Evolutionary conservation across 2,329 filamentous ascomycete species (phyloP), one percentile per base, ranked within the genome.

Genomic region (Paraconiothyrium sp.): DNA sequence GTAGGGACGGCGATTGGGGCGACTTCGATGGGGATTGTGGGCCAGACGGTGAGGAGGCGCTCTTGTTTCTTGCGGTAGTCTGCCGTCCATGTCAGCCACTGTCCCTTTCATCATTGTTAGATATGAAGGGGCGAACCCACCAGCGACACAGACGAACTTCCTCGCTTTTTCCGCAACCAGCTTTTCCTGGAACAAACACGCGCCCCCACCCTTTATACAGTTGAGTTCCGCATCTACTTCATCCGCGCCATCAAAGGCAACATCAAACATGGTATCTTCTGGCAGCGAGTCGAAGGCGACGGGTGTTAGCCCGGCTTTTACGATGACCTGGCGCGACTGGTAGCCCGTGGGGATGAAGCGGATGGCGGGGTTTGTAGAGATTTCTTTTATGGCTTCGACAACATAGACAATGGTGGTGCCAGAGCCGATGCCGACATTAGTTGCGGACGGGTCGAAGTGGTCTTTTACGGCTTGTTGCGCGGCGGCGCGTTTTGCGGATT

Each of bases 161-260:
- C 89, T 91, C 3, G 93, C 90, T 54, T 91, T 88, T 62, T 92
- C 88, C 5, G 94, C 94, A 4, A 99, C 94, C 39, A 99, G 85
- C 84, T 99, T 99, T 82, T 99, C 95, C 80, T 98, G 95, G 83
- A 97, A 97, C 59, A 98, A 82, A 80, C 95, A 99, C n/a, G 93
- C 95, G 61, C 95, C 95, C 54, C 95, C 95, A 58, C 95, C 95
- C 83, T 98, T 98, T 83, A 99, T 98, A 76, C 94, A 93, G 80
- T 98, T 99, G 62, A 99, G 82, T 56, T 96, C 92, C 50, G 92
- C 89, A 76, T 99, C 95, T 35, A 99, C 93, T 83, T 99, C 95
- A 77, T 99, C 95, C 4, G 95, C 95, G 57, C 95, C 95, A 75
- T 99, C 95, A 76, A 99, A 99, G 54, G 92, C 92, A 20, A 98